These are phyloP conservation scores for Wickerhamiella lipophila DNA, from an alignment of 805 yeast species.

Conservation along the genomic window DNA sequence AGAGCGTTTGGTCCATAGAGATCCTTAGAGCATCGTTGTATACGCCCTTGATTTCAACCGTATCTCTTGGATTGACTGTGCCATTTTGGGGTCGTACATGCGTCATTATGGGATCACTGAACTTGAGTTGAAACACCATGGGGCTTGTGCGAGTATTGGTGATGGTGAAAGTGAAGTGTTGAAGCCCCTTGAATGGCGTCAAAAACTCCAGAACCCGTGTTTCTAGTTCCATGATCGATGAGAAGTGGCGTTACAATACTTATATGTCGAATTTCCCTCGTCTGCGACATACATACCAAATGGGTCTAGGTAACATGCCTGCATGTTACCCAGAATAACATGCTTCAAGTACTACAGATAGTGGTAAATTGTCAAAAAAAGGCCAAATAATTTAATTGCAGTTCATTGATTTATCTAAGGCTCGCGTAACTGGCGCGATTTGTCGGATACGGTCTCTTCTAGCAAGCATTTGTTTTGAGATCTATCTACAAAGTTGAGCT, in stretches of 20 bases:
- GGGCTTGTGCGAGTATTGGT: not conserved
- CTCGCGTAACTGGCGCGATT: no score
- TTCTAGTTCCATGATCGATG: not conserved
- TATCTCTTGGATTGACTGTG: not conserved
- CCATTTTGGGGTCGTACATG: conserved; percentile 1
- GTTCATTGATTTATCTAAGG: no score
- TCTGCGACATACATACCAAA: not conserved
- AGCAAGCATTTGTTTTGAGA: not conserved
- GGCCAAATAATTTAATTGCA: no score
- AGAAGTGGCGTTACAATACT: not conserved
- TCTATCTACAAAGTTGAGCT: not conserved
- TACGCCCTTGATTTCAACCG: conserved; percentile 1
- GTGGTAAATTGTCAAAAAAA: no score
- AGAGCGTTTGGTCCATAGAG: not conserved
- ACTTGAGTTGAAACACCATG: not conserved
- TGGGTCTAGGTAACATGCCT: not conserved
- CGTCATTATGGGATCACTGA: conserved; percentile 1
- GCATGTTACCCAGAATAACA: not conserved
- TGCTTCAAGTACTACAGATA: not conserved
- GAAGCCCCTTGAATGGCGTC: not conserved
- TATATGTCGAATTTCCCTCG: not conserved
- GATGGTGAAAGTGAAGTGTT: not conserved
- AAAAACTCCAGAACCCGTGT: not conserved
- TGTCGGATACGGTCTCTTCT: no score
- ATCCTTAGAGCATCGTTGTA: not conserved